A percentile compares a stretch with the other conserved stretches of the same genome.
phyloP scores from a whole-genome alignment of 1,284 basidiomycete genomes.

The Boletus nobilissimus region DNA sequence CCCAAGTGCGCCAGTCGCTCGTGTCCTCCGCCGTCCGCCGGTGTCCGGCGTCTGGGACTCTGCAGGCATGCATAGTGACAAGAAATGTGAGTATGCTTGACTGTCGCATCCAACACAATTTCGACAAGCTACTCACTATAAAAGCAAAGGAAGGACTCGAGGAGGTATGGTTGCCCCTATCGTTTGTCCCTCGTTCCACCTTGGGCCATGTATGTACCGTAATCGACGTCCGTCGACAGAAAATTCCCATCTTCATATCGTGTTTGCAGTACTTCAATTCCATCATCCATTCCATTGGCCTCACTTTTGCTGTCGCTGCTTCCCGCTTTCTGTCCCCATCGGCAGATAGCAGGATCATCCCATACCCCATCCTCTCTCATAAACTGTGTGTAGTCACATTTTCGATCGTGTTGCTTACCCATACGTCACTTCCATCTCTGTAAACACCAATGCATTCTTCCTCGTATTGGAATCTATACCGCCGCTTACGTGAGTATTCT shows the following conservation, averaged over 20 bases:
- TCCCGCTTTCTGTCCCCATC: slow-evolving; percentile 42
- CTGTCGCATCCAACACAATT: slow-evolving; percentile 65
- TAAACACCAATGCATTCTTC: slow-evolving; percentile 71
- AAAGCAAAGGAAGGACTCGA: slow-evolving; percentile 78
- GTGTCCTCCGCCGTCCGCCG: no score
- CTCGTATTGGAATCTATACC: slow-evolving; percentile 73
- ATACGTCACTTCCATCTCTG: slow-evolving; percentile 62
- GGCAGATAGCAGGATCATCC: slow-evolving; percentile 30
- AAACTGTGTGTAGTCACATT: slow-evolving; percentile 57
- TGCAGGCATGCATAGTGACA: no score
- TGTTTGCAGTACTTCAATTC: slow-evolving; percentile 78
- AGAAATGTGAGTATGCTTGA: slow-evolving; percentile 22
- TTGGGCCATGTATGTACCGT: background rate
- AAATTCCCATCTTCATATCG: slow-evolving; percentile 78
- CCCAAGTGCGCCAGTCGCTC: no score
- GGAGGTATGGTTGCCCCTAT: slow-evolving; percentile 77
- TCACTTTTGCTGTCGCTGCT: slow-evolving; percentile 67
- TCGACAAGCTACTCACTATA: slow-evolving; percentile 68
- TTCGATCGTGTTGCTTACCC: slow-evolving; percentile 59
- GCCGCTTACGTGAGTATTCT: slow-evolving; percentile 74
- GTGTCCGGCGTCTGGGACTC: no score
- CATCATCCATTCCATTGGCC: slow-evolving; percentile 72
- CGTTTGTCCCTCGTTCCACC: slow-evolving; percentile 49
- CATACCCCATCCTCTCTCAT: slow-evolving; percentile 40
- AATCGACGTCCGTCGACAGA: slow-evolving; percentile 51